These are phyloP conservation scores for Ramularia collo-cygni DNA, from an alignment of 2,329 filamentous ascomycete genomes.

Conservation along the genomic window DNA sequence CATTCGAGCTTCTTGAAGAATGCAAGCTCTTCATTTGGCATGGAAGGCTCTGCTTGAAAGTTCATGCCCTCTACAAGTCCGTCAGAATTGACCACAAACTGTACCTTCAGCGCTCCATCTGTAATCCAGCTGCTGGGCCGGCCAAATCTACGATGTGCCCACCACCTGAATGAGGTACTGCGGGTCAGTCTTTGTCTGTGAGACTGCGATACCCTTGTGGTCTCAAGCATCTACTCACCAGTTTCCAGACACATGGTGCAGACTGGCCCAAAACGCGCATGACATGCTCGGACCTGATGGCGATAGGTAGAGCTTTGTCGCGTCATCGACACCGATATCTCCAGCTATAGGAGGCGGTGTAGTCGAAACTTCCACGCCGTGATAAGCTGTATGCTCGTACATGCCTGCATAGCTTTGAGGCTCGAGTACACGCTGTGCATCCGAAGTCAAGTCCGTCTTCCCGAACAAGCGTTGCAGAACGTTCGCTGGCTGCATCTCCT, in stretches of 20 bases:
- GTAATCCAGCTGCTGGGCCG: slow-evolving; percentile 8
- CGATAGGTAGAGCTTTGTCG: slow-evolving; percentile 4
- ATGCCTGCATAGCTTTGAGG: slow-evolving; percentile 6
- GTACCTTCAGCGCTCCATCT: slow-evolving; percentile 8
- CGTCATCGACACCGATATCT: background rate
- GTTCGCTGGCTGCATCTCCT: slow-evolving; percentile 1
- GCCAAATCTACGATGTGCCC: slow-evolving; percentile 5
- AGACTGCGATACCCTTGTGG: no score
- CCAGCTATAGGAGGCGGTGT: background rate
- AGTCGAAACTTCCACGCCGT: slow-evolving; percentile 3
- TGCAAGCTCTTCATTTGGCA: slow-evolving; percentile 8
- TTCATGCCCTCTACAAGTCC: slow-evolving; percentile 10
- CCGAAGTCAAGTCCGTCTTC: background rate
- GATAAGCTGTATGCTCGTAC: slow-evolving; percentile 9
- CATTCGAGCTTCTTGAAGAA: slow-evolving; percentile 10
- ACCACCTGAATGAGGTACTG: slow-evolving; percentile 2
- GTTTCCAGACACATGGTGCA: slow-evolving; percentile 11
- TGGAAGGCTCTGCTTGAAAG: slow-evolving; percentile 7
- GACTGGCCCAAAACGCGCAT: slow-evolving; percentile 1
- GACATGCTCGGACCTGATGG: slow-evolving; percentile 1
- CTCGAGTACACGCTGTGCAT: background rate
- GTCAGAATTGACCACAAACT: slow-evolving; percentile 6
- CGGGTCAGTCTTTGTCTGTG: no score
- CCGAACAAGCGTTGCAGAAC: slow-evolving; percentile 8
- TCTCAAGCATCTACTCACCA: no score